Evolutionary conservation across 2,329 filamentous ascomycete genomes (phyloP).

Genomic region (Diaporthe sp.): DNA sequence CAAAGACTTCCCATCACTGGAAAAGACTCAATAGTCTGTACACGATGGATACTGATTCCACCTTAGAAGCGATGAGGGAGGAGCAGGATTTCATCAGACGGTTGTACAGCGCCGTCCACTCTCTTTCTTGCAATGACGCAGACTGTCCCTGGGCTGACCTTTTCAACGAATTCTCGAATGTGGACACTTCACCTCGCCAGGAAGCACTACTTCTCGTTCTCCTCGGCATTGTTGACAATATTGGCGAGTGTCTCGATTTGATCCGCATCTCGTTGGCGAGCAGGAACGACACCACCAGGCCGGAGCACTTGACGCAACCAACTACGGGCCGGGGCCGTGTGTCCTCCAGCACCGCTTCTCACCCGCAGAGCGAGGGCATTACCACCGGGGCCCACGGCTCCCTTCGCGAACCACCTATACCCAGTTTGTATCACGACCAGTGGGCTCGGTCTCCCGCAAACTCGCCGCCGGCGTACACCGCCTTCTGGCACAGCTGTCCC

Average conservation of each 20-base stretch:
- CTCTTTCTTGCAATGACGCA: neutral
- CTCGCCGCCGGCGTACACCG: neutral
- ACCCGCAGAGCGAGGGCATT: neutral
- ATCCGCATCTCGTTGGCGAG: neutral
- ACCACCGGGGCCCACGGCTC: too few species aligned
- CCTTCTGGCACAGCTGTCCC: neutral
- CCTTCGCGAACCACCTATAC: neutral
- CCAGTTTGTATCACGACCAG: neutral
- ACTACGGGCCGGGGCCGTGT: neutral
- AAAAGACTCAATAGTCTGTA: neutral
- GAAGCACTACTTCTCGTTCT: neutral
- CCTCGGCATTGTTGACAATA: neutral
- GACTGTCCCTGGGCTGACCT: neutral
- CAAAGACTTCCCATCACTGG: too few species aligned
- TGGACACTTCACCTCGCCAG: neutral
- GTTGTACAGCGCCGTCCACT: neutral
- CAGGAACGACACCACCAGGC: neutral
- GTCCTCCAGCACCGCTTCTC: neutral
- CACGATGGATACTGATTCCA: neutral
- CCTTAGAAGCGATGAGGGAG: neutral
- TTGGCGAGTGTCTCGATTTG: constrained; percentile 14
- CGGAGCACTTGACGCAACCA: neutral
- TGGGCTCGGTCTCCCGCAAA: neutral
- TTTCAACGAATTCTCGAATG: neutral
- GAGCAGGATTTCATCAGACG: neutral